Conservation (phyloP, 2,329 filamentous ascomycete genomes). For the Xylaria hypoxylon region DNA sequence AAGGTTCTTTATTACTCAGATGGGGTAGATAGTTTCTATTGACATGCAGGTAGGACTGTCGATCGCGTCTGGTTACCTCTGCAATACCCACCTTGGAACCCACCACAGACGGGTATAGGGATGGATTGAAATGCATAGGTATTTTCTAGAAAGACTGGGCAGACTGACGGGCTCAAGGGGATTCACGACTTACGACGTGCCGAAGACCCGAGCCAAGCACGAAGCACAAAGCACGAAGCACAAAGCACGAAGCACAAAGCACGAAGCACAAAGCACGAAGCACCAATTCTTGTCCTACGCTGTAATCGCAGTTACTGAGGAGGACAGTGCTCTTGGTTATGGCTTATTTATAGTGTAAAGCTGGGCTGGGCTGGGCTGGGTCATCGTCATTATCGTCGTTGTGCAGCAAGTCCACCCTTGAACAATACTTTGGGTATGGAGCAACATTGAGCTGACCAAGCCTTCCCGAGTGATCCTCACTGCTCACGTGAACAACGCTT, state of each 20-base stretch:
- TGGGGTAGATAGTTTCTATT: conserved; percentile 1
- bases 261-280: no score
- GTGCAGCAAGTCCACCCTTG: conserved; percentile 5
- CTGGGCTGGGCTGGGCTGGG: conserved; percentile 3
- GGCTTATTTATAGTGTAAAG: no score
- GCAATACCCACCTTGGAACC: neutral
- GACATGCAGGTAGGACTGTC: conserved; percentile 17
- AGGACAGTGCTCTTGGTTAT: neutral
- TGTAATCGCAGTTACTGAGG: neutral
- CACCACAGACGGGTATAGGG: conserved; percentile 1
- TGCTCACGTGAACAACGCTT: neutral
- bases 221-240: no score
- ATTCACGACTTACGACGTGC: conserved; percentile 20
- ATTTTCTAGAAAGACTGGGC: neutral
- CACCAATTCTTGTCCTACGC: conserved; percentile 1
- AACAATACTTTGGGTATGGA: neutral
- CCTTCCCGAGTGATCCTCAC: neutral
- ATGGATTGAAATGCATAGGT: conserved; percentile 20
- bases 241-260: no score
- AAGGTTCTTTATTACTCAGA: conserved; percentile 16
- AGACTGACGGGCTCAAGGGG: conserved; percentile 14
- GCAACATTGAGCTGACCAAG: neutral
- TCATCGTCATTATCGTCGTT: conserved; percentile 5
- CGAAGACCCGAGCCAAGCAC: conserved; percentile 32
- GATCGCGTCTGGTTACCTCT: conserved; percentile 22